Evolutionary conservation across 2,329 filamentous ascomycete genomes (phyloP).

Genomic region (Epichloe scottii): DNA sequence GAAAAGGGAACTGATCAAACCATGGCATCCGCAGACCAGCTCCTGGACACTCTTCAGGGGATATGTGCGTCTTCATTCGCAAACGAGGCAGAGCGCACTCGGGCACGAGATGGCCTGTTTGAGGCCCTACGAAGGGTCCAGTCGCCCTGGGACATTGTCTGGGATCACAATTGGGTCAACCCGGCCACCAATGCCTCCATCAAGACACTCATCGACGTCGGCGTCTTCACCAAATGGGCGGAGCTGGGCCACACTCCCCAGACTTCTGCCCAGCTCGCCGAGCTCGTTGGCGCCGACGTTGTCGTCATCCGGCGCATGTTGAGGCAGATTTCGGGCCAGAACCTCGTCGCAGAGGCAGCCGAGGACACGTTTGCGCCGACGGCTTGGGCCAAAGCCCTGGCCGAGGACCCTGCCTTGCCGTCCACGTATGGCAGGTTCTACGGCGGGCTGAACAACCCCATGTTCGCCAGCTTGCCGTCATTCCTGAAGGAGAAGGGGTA

Average conservation of each 20-base stretch:
- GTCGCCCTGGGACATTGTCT: constrained; percentile 26
- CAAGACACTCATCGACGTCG: constrained; percentile 25
- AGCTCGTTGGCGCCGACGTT: constrained; percentile 20
- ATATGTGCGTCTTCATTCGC: constrained; percentile 17
- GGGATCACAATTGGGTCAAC: constrained; percentile 25
- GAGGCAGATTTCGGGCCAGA: constrained; percentile 22
- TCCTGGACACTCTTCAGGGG: constrained; percentile 14
- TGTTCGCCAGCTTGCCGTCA: constrained; percentile 19
- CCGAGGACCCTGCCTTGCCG: constrained; percentile 16
- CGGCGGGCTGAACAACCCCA: constrained; percentile 18
- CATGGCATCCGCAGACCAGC: constrained; percentile 15
- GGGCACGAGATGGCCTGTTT: constrained; percentile 19
- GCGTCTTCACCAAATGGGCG: constrained; percentile 24
- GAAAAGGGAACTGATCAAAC: background rate
- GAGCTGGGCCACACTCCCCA: constrained; percentile 16
- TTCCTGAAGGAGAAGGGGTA: constrained; percentile 21
- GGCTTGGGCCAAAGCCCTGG: constrained; percentile 19
- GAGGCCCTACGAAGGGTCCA: constrained; percentile 19
- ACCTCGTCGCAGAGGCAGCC: constrained; percentile 21
- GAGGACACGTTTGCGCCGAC: constrained; percentile 23
- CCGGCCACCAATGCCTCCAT: constrained; percentile 19
- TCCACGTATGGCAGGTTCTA: constrained; percentile 22
- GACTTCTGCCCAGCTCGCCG: constrained; percentile 20
- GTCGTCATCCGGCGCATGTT: constrained; percentile 23
- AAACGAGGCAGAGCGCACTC: constrained; percentile 21